These are phyloP conservation scores for Pythium rhizo-oryzae DNA, from an alignment of 352 stramenopile species.

Conservation along the genomic window DNA sequence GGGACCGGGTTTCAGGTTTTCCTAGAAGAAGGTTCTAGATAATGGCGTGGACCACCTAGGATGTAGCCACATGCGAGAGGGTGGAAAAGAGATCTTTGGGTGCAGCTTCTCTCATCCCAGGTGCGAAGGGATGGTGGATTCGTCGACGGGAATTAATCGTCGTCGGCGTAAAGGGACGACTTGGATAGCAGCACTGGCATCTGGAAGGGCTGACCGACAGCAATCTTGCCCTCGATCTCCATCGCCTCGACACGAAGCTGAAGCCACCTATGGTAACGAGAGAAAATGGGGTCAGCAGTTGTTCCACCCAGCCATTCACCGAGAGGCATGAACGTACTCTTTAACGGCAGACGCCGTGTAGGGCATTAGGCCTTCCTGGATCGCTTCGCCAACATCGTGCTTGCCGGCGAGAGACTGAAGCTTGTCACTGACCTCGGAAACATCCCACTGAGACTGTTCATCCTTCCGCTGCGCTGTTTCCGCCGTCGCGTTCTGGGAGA, in stretches of 20 bases:
- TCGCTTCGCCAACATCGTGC: slow-evolving; percentile 63
- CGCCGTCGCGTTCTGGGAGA: slow-evolving; percentile 82
- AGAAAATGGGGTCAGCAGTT: slow-evolving; percentile 2
- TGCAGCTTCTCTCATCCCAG: slow-evolving; percentile 13
- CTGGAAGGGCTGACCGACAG: slow-evolving; percentile 70
- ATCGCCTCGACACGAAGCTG: slow-evolving; percentile 85
- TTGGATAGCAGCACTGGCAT: slow-evolving; percentile 88
- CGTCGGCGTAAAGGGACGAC: slow-evolving; percentile 84
- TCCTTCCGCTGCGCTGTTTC: slow-evolving; percentile 82
- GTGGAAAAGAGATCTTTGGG: background rate
- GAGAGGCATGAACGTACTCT: slow-evolving; percentile 60
- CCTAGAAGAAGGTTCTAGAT: slow-evolving; percentile 31
- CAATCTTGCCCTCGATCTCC: slow-evolving; percentile 87
- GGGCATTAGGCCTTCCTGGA: slow-evolving; percentile 66
- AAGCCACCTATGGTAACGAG: slow-evolving; percentile 59
- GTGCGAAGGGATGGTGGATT: background rate
- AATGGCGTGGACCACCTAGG: slow-evolving; percentile 22
- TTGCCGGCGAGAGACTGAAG: slow-evolving; percentile 85
- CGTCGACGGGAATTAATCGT: slow-evolving; percentile 54
- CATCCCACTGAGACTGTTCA: slow-evolving; percentile 75
- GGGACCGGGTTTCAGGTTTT: background rate
- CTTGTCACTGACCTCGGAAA: slow-evolving; percentile 72
- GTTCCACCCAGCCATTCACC: background rate
- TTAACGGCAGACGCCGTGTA: slow-evolving; percentile 87
- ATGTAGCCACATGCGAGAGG: slow-evolving; percentile 13